These are phyloP conservation scores for Colletotrichum magnum DNA, from an alignment of 2,329 filamentous ascomycete species.

Conservation along the genomic window DNA sequence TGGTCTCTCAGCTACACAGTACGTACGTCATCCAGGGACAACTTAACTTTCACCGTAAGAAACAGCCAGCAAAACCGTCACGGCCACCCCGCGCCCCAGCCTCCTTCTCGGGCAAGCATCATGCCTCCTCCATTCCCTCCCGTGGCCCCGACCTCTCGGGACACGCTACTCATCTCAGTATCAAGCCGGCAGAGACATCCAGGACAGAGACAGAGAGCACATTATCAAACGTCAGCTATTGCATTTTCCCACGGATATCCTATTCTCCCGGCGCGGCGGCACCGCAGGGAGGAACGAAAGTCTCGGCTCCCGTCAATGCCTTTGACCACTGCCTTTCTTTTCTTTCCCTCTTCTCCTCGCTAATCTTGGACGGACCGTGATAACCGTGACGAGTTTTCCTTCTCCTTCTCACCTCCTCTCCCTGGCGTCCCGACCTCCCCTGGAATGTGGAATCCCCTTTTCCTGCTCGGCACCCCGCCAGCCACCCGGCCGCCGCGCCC, in stretches of 20 bases:
- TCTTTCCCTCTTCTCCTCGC: constrained; percentile 1
- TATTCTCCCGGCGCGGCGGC: too few species aligned
- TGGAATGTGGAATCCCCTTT: constrained; percentile 1
- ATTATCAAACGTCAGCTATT: constrained; percentile 8
- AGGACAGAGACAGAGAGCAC: background rate
- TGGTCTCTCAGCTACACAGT: background rate
- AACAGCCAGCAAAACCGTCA: constrained; percentile 9
- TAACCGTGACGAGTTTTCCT: background rate
- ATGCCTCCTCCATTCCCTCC: constrained; percentile 17
- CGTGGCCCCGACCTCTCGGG: constrained; percentile 4
- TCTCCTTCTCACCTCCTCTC: background rate
- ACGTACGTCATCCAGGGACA: background rate
- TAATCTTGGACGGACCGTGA: background rate
- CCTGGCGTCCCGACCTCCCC: background rate
- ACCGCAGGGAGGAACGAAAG: too few species aligned
- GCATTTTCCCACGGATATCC: too few species aligned
- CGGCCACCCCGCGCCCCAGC: background rate
- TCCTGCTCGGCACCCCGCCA: background rate
- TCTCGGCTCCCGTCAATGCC: constrained; percentile 10
- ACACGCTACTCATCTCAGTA: constrained; percentile 2
- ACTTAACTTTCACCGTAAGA: background rate
- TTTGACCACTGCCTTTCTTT: background rate
- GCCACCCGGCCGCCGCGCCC: background rate
- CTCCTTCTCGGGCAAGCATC: constrained; percentile 22
- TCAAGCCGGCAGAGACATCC: background rate